Evolutionary conservation across 2,329 filamentous ascomycete species (phyloP).

Genomic region (Fusarium sp.): DNA sequence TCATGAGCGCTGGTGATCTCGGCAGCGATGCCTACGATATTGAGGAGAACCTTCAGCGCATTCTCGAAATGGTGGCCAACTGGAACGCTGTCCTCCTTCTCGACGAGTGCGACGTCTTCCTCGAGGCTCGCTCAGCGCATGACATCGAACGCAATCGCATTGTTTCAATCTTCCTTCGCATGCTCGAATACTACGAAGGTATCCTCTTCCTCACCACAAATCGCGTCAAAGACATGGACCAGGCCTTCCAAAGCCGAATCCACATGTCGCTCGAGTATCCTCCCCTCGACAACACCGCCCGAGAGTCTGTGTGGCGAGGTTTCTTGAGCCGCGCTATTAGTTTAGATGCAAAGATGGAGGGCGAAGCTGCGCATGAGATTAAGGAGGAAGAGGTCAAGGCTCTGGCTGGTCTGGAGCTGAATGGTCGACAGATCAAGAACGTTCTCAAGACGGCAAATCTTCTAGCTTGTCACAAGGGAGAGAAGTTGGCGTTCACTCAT

Average conservation of each 20-base stretch:
- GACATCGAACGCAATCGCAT: conserved; percentile 48
- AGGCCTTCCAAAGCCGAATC: conserved; percentile 58
- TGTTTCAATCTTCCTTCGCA: conserved; percentile 53
- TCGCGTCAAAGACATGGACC: conserved; percentile 56
- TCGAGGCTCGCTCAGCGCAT: conserved; percentile 50
- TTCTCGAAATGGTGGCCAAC: conserved; percentile 72
- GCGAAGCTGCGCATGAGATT: conserved; percentile 45
- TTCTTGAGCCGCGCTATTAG: conserved; percentile 49
- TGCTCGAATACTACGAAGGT: conserved; percentile 59
- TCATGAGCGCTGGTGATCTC: conserved; percentile 72
- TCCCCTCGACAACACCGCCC: conserved; percentile 49
- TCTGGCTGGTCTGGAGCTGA: conserved; percentile 54
- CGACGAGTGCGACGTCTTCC: conserved; percentile 54
- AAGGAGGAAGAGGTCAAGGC: conserved; percentile 44
- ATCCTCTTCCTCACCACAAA: conserved; percentile 62
- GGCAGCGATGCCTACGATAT: conserved; percentile 72
- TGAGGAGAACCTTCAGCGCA: conserved; percentile 64
- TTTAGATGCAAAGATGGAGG: conserved; percentile 29
- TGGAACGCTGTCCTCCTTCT: conserved; percentile 54
- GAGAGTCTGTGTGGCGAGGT: conserved; percentile 52
- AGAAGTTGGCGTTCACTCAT: conserved; percentile 44
- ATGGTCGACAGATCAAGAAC: conserved; percentile 63
- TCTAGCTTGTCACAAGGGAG: conserved; percentile 45
- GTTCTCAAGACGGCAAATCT: conserved; percentile 51
- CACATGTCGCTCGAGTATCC: conserved; percentile 60